Evolutionary conservation across 164 flowering plant species (phyloP), one percentile per base, ranked within the genome.

Genomic region (Vitis rupestris): DNA sequence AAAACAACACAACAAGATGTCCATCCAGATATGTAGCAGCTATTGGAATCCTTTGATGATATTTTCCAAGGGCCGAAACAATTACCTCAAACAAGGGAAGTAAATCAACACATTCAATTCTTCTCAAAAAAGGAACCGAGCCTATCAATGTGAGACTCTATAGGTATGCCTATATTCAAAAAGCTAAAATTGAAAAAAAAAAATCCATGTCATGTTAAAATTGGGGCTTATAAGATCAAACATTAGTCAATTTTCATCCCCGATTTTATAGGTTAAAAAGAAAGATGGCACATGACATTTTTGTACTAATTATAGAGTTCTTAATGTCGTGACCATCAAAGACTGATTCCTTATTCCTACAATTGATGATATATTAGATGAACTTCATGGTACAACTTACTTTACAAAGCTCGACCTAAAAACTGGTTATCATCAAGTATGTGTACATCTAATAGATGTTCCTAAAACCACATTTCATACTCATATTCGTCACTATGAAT

Each of bases 71-170:
- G 1, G 19, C 19, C 19, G 1, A 19, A 19, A 19, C 19, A 19
- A 19, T 19, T 19, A 19, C 19, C 19, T 19, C 19, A 1, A 19
- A 19, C 19, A 19, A 19, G 1, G 1, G 19, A 19, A 19, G 19
- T 19, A 19, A 1, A 19, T 19, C 75, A 72, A 19, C 16, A 14
- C 19, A 72, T 72, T 17, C 17, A 17, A 17, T 17, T 60, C 6
- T 12, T 3, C 19, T 66, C 1, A 73, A 47, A 16, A 67, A 62
- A 10, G 44, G 44, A 0, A 52, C 19, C 50, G 29, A 19, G 5
- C 55, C 63, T 5, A 31, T 66, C 47, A 67, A 66, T 23, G 67
- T 67, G 2, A 11, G 62, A 8, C 75, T 71, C 8, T 73, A 75
- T 13, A n/a, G 68, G 7, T 70, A 75, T 27, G 30, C 72, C 9